These are phyloP conservation scores for Lactifluus subvellereus DNA, from an alignment of 768 basidiomycete genomes.

Conservation along the genomic window DNA sequence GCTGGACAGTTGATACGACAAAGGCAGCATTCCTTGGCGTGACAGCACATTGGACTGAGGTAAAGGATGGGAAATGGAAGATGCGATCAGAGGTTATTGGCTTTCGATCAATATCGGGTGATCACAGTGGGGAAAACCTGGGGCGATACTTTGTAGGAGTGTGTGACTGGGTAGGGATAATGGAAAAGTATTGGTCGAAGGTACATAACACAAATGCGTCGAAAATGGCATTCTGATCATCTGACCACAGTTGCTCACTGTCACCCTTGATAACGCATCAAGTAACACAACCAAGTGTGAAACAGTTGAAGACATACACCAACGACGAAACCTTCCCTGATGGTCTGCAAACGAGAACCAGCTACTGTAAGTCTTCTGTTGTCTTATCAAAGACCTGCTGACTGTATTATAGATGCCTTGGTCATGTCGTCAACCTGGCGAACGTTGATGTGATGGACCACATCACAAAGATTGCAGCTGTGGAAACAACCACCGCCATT, in stretches of 20 bases:
- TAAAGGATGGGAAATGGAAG: not conserved
- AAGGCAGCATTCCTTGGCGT: not conserved
- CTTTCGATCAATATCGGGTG: not conserved
- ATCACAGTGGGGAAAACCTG: slow-evolving; percentile 1
- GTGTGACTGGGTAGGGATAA: not conserved
- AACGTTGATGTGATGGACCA: not conserved
- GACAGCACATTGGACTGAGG: not conserved
- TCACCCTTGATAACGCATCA: not conserved
- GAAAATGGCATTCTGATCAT: not conserved
- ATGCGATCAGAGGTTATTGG: not conserved
- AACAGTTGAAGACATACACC: not conserved
- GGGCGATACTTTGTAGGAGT: not conserved
- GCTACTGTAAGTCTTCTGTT: not conserved
- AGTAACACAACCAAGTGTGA: not conserved
- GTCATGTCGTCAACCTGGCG: not conserved
- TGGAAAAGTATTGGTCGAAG: not conserved
- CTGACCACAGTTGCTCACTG: not conserved
- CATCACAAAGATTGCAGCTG: not conserved
- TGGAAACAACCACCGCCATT: not conserved
- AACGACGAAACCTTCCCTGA: too few relatives aligned
- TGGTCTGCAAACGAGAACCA: not conserved
- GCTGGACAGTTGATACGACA: not conserved
- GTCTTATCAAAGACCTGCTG: not conserved
- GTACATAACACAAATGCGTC: not conserved
- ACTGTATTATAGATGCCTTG: not conserved